Conservation (phyloP, 148 eudicot genomes). For the Rhododendron mucronatum region DNA sequence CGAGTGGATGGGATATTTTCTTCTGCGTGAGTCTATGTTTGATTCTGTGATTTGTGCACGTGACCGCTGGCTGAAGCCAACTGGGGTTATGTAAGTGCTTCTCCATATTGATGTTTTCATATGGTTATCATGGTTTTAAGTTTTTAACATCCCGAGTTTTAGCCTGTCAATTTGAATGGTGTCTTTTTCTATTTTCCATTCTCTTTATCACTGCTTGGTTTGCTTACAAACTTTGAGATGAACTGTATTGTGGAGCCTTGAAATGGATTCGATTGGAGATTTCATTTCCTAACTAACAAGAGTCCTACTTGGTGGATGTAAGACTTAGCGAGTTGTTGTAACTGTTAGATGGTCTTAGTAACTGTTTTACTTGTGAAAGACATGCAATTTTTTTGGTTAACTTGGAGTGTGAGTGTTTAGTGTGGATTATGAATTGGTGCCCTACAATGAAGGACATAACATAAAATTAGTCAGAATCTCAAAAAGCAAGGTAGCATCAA, state of each 20-base stretch:
- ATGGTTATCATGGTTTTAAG: neutral
- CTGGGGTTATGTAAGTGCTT: constrained; percentile 81
- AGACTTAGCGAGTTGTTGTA: too few relatives aligned
- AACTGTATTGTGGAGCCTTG: neutral
- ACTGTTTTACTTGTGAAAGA: neutral
- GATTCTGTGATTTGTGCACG: constrained; percentile 97
- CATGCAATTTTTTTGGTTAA: neutral
- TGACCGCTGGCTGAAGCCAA: constrained; percentile 92
- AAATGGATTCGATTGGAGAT: neutral
- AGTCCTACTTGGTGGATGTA: neutral
- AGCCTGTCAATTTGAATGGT: neutral
- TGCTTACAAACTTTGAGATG: neutral
- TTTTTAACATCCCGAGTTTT: neutral
- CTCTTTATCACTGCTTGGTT: neutral
- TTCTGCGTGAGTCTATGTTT: constrained; percentile 97
- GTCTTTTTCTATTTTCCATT: neutral
- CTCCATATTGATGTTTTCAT: neutral
- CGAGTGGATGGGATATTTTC: constrained; percentile 99
- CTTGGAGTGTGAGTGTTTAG: neutral
- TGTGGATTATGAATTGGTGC: neutral
- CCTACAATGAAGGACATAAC: too few relatives aligned
- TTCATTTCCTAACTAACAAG: neutral
- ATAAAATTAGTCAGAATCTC: neutral
- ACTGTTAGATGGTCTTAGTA: neutral
- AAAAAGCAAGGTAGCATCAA: neutral